These are phyloP conservation scores for Ceratocystis lukuohia DNA, from an alignment of 2,329 filamentous ascomycete species.

Conservation along the genomic window DNA sequence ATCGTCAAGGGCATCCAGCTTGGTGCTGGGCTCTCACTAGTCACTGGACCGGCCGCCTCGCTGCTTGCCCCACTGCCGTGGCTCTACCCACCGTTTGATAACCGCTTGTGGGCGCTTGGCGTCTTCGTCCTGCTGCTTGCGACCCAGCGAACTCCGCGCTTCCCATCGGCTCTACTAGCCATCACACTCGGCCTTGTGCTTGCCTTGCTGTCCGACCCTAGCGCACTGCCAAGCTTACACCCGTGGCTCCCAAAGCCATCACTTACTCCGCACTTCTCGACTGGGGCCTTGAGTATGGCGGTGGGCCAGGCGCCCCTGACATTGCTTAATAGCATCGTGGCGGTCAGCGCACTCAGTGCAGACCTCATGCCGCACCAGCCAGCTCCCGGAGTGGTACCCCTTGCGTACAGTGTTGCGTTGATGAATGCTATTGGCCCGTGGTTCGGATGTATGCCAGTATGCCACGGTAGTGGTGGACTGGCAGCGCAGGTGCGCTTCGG, in stretches of 20 bases:
- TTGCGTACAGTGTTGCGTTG: constrained; percentile 66
- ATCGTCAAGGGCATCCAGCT: constrained; percentile 93
- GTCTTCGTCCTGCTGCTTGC: constrained; percentile 59
- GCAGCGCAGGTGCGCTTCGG: constrained; percentile 88
- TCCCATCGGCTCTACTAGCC: constrained; percentile 67
- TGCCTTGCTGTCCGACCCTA: constrained; percentile 32
- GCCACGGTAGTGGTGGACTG: constrained; percentile 81
- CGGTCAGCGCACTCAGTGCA: constrained; percentile 63
- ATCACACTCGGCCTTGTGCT: constrained; percentile 57
- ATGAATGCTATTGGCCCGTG: constrained; percentile 82
- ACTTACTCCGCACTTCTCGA: constrained; percentile 32
- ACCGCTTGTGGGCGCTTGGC: constrained; percentile 60
- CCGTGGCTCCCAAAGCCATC: constrained; percentile 6
- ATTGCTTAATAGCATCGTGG: constrained; percentile 82
- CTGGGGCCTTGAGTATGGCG: constrained; percentile 41
- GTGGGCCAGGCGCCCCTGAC: constrained; percentile 83
- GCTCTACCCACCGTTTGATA: constrained; percentile 57
- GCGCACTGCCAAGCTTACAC: constrained; percentile 30
- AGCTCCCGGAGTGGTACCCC: constrained; percentile 55
- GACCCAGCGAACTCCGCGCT: constrained; percentile 49
- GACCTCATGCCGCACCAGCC: constrained; percentile 61
- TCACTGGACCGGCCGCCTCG: constrained; percentile 59
- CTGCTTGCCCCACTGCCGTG: constrained; percentile 58
- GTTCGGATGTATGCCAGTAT: constrained; percentile 92
- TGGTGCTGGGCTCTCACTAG: constrained; percentile 72